phyloP scores from a whole-genome alignment of 2,329 filamentous ascomycete genomes.

The Arachnopeziza araneosa region DNA sequence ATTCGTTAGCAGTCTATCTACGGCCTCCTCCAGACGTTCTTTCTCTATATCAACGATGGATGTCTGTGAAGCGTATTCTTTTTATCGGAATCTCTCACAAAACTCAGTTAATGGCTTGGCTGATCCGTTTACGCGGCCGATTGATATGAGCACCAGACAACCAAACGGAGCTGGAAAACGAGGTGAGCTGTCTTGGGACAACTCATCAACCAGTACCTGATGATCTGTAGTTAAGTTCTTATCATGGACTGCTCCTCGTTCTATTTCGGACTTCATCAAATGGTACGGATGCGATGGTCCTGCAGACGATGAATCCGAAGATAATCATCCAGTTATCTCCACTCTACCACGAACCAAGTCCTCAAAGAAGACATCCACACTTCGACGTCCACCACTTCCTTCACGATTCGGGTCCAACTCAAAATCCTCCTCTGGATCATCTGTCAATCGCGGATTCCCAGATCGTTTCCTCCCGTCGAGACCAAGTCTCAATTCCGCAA shows the following conservation, averaged over 20 bases:
- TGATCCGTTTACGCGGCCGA: not conserved
- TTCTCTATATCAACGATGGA: not conserved
- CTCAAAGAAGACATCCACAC: constrained; percentile 1
- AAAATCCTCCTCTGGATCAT: constrained; percentile 9
- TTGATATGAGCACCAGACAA: not conserved
- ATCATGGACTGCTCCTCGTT: not conserved
- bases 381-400: constrained; percentile 18
- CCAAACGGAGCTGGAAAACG: not conserved
- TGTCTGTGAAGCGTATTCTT: not conserved
- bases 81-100: not conserved
- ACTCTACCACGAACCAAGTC: constrained; percentile 17
- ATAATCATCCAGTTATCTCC: not conserved
- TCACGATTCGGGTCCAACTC: constrained; percentile 13
- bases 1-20: constrained; percentile 22
- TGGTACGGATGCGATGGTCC: constrained; percentile 12
- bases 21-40: constrained; percentile 21
- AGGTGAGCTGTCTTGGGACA: not conserved
- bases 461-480: constrained; percentile 56
- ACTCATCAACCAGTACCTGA: not conserved
- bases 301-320: constrained; percentile 11
- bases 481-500: constrained; percentile 35
- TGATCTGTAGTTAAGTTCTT: not conserved
- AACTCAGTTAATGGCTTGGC: not conserved
- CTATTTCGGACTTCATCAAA: not conserved
- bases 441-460: constrained; percentile 30